Base-by-base conservation (phyloP, 805 yeast species). In the Dipodascopsis tothii region DNA sequence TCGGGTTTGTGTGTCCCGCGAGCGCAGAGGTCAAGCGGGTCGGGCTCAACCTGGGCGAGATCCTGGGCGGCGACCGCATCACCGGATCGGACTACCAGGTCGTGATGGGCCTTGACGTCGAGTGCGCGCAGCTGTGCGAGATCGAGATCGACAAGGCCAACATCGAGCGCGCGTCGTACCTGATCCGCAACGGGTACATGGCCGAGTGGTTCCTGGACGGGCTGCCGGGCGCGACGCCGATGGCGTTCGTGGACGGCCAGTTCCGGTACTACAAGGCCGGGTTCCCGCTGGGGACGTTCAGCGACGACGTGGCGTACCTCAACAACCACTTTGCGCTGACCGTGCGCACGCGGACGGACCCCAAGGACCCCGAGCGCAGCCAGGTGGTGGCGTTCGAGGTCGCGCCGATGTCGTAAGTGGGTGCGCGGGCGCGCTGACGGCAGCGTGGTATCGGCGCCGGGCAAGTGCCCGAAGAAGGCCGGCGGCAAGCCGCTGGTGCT, bases 171-270 rank as follows among this genome's bases (percentile, higher is more conserved):
- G 85, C 90, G 0, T 76, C 43, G 69, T 46, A 70, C 21, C 65
- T 86, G 47, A 77, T 86, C 30, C 69, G 74, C 53, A 66, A 78
- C 41, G 83, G 83, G 2, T 86, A 86, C 56, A 80, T 80, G 41
- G 87, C 75, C 11, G 88, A 86, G 57, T 86, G 95, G 95, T 48
- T 75, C 21, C 68, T 86, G 14, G 95, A 87, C 64, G 84, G 80
- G 19, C 65, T 86, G 27, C 95, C 95, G 0, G 94, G 92, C 5
- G 90, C 95, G 1, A 85, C 95, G 0, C 81, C 94, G 0, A 82
- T 80, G 52, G 74, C 80, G 27, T 72, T 76, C 21, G 72, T 74
- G 5, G 75, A 72, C 9, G 73, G 72, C 38, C 69, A 74, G 17
- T 74, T 75, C 51, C 78, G 82, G 55, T 83, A 81, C 62, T 86